A percentile compares a stretch with the other conserved stretches of the same genome.
phyloP scores from a whole-genome alignment of 2,329 filamentous ascomycete genomes.

The Trichophyton schoenleinii region DNA sequence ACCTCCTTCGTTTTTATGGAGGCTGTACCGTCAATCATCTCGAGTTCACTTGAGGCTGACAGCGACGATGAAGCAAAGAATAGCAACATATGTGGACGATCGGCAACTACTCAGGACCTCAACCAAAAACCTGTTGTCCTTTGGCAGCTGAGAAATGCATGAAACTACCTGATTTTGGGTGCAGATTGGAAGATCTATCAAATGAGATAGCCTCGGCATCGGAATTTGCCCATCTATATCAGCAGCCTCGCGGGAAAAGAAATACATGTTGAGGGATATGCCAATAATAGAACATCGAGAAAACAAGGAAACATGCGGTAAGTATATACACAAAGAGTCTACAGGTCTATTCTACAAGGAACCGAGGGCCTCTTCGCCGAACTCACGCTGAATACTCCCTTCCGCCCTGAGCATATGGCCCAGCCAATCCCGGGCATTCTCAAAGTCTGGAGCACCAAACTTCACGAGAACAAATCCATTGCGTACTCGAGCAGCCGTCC shows the following conservation, averaged over 20 bases:
- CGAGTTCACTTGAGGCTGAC: background rate
- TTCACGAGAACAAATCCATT: constrained; percentile 76
- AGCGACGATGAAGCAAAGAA: background rate
- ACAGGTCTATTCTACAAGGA: constrained; percentile 52
- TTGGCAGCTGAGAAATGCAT: background rate
- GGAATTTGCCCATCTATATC: background rate
- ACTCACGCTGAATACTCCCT: constrained; percentile 55
- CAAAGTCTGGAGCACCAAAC: constrained; percentile 70
- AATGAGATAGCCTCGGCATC: background rate
- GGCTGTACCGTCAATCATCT: background rate
- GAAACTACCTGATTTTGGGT: background rate
- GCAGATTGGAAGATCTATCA: background rate
- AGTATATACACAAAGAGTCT: background rate
- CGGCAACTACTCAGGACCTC: background rate
- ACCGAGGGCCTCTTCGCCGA: constrained; percentile 58
- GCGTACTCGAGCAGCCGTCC: constrained; percentile 69
- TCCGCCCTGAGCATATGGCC: constrained; percentile 61
- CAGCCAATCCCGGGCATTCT: constrained; percentile 71
- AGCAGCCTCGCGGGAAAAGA: background rate
- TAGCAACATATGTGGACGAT: background rate
- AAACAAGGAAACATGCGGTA: background rate
- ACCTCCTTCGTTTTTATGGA: background rate
- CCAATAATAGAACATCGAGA: background rate
- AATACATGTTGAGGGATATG: background rate
- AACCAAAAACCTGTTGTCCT: background rate